Evolutionary conservation across 2,329 filamentous ascomycete genomes (phyloP), one percentile per base, ranked within the genome.

Genomic region (Aspergillus aculeatinus): DNA sequence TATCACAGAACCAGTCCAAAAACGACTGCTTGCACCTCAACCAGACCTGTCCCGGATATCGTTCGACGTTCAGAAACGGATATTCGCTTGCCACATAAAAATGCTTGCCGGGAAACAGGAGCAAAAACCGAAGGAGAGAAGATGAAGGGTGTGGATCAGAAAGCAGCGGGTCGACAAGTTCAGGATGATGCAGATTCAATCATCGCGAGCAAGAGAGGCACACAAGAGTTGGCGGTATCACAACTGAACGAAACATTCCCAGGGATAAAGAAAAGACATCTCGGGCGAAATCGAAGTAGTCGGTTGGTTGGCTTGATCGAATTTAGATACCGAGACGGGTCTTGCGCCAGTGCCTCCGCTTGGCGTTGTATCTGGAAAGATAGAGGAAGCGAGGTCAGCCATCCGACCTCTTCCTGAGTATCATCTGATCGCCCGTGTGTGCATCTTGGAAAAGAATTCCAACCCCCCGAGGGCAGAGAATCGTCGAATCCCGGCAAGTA

Each of bases 281-380:
- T 70, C 68, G 68, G 69, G 67, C 68, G 70, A 74, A 76, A 57
- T 57, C 55, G 81, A 84, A 79, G 81, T 80, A 57, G 58, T 47
- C 48, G 54, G n/a, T 48, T 23, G 53, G 29, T 25, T 23, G 33
- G 31, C 19, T 48, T 63, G 59, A 44, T 44, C 66, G 62, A 68
- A 82, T 87, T 86, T 95, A 99, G 86, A 99, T 96, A 80, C 92
- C 92, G 84, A 99, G 92, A 80, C 92, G 90, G 80, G 95, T 98
- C 94, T 99, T 99, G 86, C 95, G 92, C 95, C 95, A 99, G 82
- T 99, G 95, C 85, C 95, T 91, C 83, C 95, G 87, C 91, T 99
- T 99, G 77, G 95, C 93, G 87, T 99, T 99, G 89, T 99, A 99
- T 85, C 95, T 99, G 80, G 74, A 31, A 48, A 25, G 48, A 58